Evolutionary conservation across 1,284 basidiomycete species (phyloP).

Genomic region (Sporisorium scitamineum): DNA sequence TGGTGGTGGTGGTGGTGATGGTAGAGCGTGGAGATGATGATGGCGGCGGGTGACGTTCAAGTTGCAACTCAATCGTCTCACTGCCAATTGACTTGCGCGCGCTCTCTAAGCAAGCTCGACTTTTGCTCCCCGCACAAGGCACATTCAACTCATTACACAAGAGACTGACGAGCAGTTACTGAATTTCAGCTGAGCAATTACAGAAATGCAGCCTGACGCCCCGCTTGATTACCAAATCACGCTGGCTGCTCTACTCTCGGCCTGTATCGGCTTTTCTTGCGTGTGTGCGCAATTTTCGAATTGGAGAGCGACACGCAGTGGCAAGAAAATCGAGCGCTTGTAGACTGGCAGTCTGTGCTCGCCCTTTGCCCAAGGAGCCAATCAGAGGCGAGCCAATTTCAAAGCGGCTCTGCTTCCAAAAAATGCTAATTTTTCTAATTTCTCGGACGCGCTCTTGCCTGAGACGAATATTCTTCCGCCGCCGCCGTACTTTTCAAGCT

Average conservation of each 20-base stretch:
- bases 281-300: neutral
- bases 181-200: neutral
- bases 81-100: slow-evolving; percentile 9
- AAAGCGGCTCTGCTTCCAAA: no score
- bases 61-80: neutral
- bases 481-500: slow-evolving; percentile 3
- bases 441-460: neutral
- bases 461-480: slow-evolving; percentile 16
- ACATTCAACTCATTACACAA: neutral
- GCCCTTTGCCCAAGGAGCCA: slow-evolving; percentile 9
- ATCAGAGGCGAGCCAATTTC: slow-evolving; percentile 30
- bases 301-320: no score
- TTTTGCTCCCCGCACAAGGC: slow-evolving; percentile 4
- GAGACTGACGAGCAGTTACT: slow-evolving; percentile 11
- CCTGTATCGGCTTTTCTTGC: slow-evolving; percentile 36
- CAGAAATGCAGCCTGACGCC: no score
- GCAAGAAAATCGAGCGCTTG: slow-evolving; percentile 4
- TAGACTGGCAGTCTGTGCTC: neutral
- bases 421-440: neutral
- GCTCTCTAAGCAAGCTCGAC: neutral
- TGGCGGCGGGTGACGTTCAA: slow-evolving; percentile 7
- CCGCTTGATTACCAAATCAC: slow-evolving; percentile 46
- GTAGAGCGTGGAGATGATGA: neutral
- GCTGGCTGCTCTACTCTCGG: slow-evolving; percentile 18
- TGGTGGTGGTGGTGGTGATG: slow-evolving; percentile 8